Evolutionary conservation across 2,329 filamentous ascomycete genomes (phyloP), one percentile per base, ranked within the genome.

Genomic region (Aureobasidium melanogenum): DNA sequence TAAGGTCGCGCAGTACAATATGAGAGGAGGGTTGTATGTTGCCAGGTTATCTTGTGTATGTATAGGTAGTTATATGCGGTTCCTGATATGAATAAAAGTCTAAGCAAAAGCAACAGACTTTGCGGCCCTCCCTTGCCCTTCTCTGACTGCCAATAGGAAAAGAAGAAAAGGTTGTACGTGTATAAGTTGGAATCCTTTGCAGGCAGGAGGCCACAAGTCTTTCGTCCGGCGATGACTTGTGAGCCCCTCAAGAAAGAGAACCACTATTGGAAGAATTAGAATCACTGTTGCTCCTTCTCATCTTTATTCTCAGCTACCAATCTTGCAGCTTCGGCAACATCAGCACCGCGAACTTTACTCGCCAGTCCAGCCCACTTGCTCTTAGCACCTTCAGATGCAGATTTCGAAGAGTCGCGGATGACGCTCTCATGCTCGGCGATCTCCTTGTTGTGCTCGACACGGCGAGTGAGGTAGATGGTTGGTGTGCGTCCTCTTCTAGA

Each of bases 401-500:
- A 44, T 3, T 60, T 54, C 3, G 30, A 26, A 26, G 56, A 41
- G 22, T 48, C 56, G 15, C 50, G 52, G 5, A 69, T 62, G 24
- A 73, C 68, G 58, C 62, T 68, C 28, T 66, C 65, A 46, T 71
- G 67, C 14, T 67, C 64, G n/a, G 68, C 61, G 9, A 77, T 71
- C 26, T 71, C 70, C 58, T 74, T 73, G 9, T 72, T 70, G 58
- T 77, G 74, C 61, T 81, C 79, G 28, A 81, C 78, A 34, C 78
- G 72, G 14, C 78, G 72, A 0, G 75, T 80, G 14, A 81, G 73
- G 62, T 87, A 88, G 17, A 89, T 78, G 19, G 80, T 85, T 1
- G 85, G 79, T 36, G 72, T 69, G 28, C 75, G 72, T 61, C 78
- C 76, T 67, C 77, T 69, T 64, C 75, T 69, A 64, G 77, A 73